Evolutionary conservation across 306 rosid genomes (phyloP).

Genomic region (Vigna radiata): DNA sequence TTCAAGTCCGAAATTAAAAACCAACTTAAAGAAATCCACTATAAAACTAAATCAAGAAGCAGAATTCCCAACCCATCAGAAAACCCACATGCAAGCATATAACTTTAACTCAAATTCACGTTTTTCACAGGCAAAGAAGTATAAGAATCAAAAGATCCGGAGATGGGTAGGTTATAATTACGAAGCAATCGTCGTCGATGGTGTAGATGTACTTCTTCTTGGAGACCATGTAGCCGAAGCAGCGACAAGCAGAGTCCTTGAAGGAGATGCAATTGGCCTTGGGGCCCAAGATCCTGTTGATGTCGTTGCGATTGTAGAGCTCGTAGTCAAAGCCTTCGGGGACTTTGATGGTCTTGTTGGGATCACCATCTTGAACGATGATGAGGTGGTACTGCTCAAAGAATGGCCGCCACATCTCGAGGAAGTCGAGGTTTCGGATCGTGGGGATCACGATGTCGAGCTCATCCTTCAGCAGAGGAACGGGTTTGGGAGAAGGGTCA

Average conservation of each 20-base stretch:
- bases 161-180: neutral
- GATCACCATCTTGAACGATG: slow-evolving; percentile 90
- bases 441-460: slow-evolving; percentile 92
- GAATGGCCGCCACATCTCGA: slow-evolving; percentile 93
- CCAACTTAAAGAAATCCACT: neutral
- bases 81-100: neutral
- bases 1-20: neutral
- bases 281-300: slow-evolving; percentile 82
- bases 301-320: slow-evolving; percentile 76
- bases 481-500: slow-evolving; percentile 41
- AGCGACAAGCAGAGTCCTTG: slow-evolving; percentile 88
- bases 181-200: slow-evolving; percentile 92
- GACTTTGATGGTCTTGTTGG: slow-evolving; percentile 66
- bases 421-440: slow-evolving; percentile 83
- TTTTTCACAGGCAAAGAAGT: neutral
- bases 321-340: slow-evolving; percentile 81
- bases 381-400: slow-evolving; percentile 73
- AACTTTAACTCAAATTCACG: neutral
- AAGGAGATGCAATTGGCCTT: slow-evolving; percentile 85
- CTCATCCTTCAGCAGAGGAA: slow-evolving; percentile 72
- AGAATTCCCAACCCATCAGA: slow-evolving; percentile 8
- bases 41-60: neutral
- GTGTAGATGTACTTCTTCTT: slow-evolving; percentile 92
- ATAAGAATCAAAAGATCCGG: neutral
- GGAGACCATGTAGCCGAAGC: slow-evolving; percentile 86